Percentiles rank a stretch among this genome's conserved stretches.
These are phyloP conservation scores for Carex pumila DNA, from an alignment of 176 grass and related monocot genomes.

Conservation along the genomic window DNA sequence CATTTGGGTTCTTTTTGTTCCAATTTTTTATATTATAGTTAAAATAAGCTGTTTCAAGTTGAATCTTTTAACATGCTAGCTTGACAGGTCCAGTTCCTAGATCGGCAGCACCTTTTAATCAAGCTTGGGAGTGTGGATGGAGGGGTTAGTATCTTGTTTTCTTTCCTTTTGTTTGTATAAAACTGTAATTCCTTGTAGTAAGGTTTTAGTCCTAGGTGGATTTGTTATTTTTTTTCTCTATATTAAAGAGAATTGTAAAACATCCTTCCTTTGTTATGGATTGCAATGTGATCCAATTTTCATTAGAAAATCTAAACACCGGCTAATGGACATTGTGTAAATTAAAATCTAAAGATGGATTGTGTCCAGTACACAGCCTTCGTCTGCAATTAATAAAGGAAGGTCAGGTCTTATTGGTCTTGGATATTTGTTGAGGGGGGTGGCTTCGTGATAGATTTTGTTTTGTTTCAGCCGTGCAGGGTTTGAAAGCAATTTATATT, in stretches of 20 bases:
- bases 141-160: constrained; percentile 43
- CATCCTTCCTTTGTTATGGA: background rate
- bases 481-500: background rate
- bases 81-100: constrained; percentile 93
- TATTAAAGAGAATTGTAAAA: background rate
- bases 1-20: constrained; percentile 15
- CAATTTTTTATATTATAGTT: background rate
- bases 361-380: background rate
- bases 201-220: background rate
- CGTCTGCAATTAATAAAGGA: background rate
- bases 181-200: background rate
- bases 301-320: background rate
- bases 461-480: background rate
- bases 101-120: constrained; percentile 89
- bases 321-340: background rate
- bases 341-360: background rate
- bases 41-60: constrained; percentile 4
- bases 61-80: constrained; percentile 48
- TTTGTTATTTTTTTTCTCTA: background rate
- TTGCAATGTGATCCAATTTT: background rate
- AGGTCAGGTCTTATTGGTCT: background rate
- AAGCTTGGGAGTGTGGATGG: constrained; percentile 98
- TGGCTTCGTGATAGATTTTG: background rate
- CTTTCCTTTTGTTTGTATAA: constrained; percentile 18
- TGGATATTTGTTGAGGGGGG: background rate